These are phyloP conservation scores for Pythium aristosporum DNA, from an alignment of 352 stramenopile genomes.

Conservation along the genomic window DNA sequence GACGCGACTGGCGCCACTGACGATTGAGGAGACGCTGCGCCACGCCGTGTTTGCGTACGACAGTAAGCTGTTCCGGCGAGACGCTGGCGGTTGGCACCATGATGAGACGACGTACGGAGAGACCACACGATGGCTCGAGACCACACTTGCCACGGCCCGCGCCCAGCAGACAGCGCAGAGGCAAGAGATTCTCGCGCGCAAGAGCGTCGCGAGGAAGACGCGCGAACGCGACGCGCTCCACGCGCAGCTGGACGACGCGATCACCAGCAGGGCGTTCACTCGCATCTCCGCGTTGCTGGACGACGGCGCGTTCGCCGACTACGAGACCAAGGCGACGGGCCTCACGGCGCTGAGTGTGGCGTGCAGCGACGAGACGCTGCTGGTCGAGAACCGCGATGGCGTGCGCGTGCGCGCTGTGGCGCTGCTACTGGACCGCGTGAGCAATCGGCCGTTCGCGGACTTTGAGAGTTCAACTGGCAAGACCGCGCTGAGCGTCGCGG, in stretches of 20 bases:
- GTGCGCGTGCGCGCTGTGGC: conserved; percentile 52
- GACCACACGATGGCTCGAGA: conserved; percentile 35
- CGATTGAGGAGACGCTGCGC: conserved; percentile 44
- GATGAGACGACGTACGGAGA: conserved; percentile 32
- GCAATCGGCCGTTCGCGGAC: conserved; percentile 57
- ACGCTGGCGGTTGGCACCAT: conserved; percentile 43
- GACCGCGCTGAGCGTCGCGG: conserved; percentile 48
- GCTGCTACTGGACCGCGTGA: conserved; percentile 52
- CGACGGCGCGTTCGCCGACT: conserved; percentile 61
- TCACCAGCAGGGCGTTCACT: conserved; percentile 46
- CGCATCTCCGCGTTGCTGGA: conserved; percentile 42
- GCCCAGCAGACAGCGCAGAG: conserved; percentile 21
- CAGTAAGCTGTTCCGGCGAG: conserved; percentile 33
- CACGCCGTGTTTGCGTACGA: conserved; percentile 48
- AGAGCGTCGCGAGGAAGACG: conserved; percentile 48
- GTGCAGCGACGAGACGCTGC: conserved; percentile 62
- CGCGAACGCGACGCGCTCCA: conserved; percentile 48
- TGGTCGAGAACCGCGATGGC: conserved; percentile 53
- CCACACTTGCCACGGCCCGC: conserved; percentile 25
- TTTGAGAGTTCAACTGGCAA: conserved; percentile 52
- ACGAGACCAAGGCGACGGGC: conserved; percentile 44
- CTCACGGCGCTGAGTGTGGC: conserved; percentile 51
- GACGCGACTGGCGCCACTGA: conserved; percentile 34
- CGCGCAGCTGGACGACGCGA: conserved; percentile 38
- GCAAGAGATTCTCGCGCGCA: conserved; percentile 41